Base-by-base conservation (phyloP, 768 basidiomycete genomes). In the Cantharellus anzutake region DNA sequence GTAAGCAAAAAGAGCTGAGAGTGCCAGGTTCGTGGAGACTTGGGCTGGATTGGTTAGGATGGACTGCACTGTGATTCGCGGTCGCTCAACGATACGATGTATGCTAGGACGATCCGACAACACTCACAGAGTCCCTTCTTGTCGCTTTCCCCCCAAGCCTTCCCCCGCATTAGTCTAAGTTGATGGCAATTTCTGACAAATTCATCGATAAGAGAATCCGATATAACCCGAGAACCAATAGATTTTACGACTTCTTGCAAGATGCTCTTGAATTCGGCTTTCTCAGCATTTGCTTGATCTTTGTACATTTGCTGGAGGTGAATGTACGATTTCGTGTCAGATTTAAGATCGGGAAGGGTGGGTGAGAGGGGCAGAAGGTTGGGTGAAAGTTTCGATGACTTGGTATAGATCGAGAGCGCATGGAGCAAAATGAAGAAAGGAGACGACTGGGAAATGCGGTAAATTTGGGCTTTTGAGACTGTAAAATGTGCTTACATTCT, bases 261-360 rank as follows among this genome's bases (percentile, higher is more conserved):
- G 59, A 66, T 62, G 29, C 67, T 67, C 41, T 65, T 66, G 59
- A 76, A 67, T n/a, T 63, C 58, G 16, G 67, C 72, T 66, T 80
- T 83, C 67, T 92, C 88, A 57, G 78, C 76, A 41, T 80, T 79
- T 2, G 91, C 84, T 58, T 82, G 80, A 3, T 75, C 67, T 66
- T 86, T 88, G 73, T 93, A 99, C 60, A 98, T 68, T 48, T 76
- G 81, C 68, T 97, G 93, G 7, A 99, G 76, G 16, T 80, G 76
- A 55, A 96, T 82, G 68, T 97, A 98, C 59, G 77, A 76, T 29
- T 73, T 67, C 3, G 96, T 96, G 67, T 84, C 84, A 16, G 92
- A 82, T 68, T 93, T 93, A 89, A 99, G 97, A 71, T 99, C 94
- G 0, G 94, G 94, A 5, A 98, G 76, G 0, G 87, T 79, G 52